Percentiles rank a stretch among this genome's conserved stretches.
phyloP scores from a whole-genome alignment of 305 asterid species.

The Solanum hybrid region DNA sequence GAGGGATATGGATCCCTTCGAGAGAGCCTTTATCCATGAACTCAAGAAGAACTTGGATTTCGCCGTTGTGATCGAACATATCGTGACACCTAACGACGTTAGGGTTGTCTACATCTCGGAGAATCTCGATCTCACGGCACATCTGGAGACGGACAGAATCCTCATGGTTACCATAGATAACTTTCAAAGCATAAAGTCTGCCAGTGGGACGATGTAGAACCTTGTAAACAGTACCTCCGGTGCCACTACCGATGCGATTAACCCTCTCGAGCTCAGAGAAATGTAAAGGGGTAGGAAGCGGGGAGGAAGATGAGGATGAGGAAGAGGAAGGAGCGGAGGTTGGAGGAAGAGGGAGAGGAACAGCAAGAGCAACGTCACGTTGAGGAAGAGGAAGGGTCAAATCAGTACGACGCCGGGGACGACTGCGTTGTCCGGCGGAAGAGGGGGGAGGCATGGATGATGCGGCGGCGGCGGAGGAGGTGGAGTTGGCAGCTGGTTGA shows the following conservation, averaged over 20 bases:
- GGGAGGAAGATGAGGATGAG: constrained; percentile 18
- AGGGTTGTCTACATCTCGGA: constrained; percentile 77
- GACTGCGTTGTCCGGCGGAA: constrained; percentile 14
- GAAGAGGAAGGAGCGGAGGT: constrained; percentile 16
- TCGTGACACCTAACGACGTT: constrained; percentile 74
- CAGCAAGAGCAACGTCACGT: constrained; percentile 56
- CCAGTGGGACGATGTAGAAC: constrained; percentile 72
- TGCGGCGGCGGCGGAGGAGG: background rate
- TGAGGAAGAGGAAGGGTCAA: constrained; percentile 66
- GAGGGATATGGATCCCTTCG: constrained; percentile 49
- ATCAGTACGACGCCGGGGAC: constrained; percentile 48
- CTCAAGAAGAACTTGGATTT: constrained; percentile 77
- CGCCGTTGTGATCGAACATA: constrained; percentile 60
- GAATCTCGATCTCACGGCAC: constrained; percentile 92
- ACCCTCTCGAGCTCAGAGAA: constrained; percentile 66
- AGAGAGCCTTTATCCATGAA: constrained; percentile 82
- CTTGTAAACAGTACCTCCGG: constrained; percentile 89
- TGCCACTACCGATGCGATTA: constrained; percentile 80
- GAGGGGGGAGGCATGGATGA: background rate
- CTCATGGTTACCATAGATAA: constrained; percentile 76
- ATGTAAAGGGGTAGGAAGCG: constrained; percentile 18
- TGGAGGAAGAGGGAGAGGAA: constrained; percentile 64
- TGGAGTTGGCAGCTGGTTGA: constrained; percentile 15
- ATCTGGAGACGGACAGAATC: constrained; percentile 71
- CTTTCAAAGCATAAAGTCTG: constrained; percentile 60